Conservation (phyloP, 2,329 filamentous ascomycete species). For the Pseudogymnoascus verrucosus region DNA sequence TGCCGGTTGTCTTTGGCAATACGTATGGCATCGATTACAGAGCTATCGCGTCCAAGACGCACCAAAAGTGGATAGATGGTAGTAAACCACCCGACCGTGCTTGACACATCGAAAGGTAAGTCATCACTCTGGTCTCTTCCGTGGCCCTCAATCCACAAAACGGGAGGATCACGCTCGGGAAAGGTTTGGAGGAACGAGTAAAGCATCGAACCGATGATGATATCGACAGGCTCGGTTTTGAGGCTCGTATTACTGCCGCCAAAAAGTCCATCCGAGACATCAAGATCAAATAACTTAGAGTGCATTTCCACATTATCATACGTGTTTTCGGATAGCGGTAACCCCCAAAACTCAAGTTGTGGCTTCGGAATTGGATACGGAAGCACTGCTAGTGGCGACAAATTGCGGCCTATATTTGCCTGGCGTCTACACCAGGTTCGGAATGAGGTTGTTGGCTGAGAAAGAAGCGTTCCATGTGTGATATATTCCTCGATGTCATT, state of each 20-base stretch:
- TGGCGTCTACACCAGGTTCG: conserved; percentile 31
- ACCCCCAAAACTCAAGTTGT: neutral
- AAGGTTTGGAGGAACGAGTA: conserved; percentile 32
- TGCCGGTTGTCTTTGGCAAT: neutral
- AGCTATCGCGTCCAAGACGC: neutral
- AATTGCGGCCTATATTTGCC: conserved; percentile 9
- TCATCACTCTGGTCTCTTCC: conserved; percentile 29
- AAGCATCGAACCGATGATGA: conserved; percentile 30
- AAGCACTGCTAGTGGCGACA: neutral
- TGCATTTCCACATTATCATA: neutral
- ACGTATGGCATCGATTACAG: neutral
- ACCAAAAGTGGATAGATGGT: conserved; percentile 29
- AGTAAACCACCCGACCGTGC: conserved; percentile 40
- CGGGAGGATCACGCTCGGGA: conserved; percentile 27
- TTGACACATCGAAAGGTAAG: conserved; percentile 20
- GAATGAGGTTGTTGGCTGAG: conserved; percentile 22
- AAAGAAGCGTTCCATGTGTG: neutral
- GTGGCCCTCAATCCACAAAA: conserved; percentile 35
- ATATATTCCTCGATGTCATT: conserved; percentile 31
- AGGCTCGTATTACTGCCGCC: neutral
- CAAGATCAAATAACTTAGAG: neutral
- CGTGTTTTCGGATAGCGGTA: neutral
- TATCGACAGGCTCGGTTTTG: conserved; percentile 31
- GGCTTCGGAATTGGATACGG: neutral
- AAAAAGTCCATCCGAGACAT: conserved; percentile 30